A percentile compares a stretch with the other conserved stretches of the same genome.
Evolutionary conservation across 768 basidiomycete species (phyloP).

Genomic region (Mycena vitilis): DNA sequence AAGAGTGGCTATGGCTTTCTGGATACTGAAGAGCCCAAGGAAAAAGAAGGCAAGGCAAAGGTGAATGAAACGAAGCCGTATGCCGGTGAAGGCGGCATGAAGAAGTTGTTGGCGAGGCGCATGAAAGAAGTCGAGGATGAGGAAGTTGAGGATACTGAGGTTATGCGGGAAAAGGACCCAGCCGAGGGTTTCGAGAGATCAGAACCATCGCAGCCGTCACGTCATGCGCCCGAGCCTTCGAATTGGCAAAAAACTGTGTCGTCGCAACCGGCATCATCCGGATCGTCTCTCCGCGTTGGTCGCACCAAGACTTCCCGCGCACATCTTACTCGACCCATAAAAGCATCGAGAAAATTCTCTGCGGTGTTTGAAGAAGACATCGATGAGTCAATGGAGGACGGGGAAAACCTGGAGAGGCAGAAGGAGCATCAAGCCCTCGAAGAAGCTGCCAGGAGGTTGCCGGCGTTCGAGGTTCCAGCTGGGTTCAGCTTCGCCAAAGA

Average conservation of each 20-base stretch:
- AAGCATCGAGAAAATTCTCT: slow-evolving; percentile 64
- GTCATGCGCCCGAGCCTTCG: slow-evolving; percentile 39
- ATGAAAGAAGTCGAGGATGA: slow-evolving; percentile 39
- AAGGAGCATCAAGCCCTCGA: slow-evolving; percentile 62
- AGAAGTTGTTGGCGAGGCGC: slow-evolving; percentile 69
- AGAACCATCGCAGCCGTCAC: slow-evolving; percentile 29
- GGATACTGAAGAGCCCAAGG: slow-evolving; percentile 40
- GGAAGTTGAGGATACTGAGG: slow-evolving; percentile 37
- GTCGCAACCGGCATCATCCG: slow-evolving; percentile 46
- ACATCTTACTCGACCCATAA: slow-evolving; percentile 68
- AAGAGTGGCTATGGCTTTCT: slow-evolving; percentile 40
- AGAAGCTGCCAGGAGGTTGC: slow-evolving; percentile 65
- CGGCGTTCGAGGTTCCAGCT: slow-evolving; percentile 68
- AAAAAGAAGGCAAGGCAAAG: slow-evolving; percentile 50
- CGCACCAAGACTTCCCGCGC: slow-evolving; percentile 66
- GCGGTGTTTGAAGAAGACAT: slow-evolving; percentile 61
- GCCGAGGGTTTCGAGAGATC: slow-evolving; percentile 12
- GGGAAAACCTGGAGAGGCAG: slow-evolving; percentile 52
- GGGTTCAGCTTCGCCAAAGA: slow-evolving; percentile 78
- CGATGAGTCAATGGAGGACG: slow-evolving; percentile 60
- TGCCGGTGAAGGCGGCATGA: slow-evolving; percentile 82
- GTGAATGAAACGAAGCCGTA: slow-evolving; percentile 78
- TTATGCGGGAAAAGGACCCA: background rate
- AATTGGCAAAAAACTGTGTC: slow-evolving; percentile 45
- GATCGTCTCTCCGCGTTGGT: slow-evolving; percentile 76